Evolutionary conservation across 768 basidiomycete genomes (phyloP).

Genomic region (Trametes elegans): DNA sequence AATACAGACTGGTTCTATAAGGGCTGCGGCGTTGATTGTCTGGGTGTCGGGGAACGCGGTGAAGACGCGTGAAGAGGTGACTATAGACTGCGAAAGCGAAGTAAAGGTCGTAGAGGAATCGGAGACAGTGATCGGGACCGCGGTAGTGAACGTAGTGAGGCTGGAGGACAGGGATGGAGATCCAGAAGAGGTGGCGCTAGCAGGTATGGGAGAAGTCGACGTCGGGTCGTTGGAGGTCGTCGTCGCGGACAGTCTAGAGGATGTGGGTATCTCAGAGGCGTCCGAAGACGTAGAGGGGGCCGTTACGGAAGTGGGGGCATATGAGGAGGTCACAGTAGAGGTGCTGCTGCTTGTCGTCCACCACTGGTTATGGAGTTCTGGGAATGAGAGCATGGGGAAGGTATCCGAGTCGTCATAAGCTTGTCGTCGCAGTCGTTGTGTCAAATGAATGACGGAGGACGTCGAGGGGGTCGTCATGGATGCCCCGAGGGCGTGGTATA

Average conservation of each 20-base stretch:
- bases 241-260: constrained; percentile 7
- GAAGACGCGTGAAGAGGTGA: constrained; percentile 22
- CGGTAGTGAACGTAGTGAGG: constrained; percentile 26
- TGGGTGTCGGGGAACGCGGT: constrained; percentile 18
- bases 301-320: neutral
- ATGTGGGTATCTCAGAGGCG: constrained; percentile 12
- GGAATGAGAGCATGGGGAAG: neutral
- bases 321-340: constrained; percentile 21
- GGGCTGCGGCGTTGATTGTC: constrained; percentile 16
- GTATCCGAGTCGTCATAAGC: constrained; percentile 22
- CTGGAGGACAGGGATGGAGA: constrained; percentile 6
- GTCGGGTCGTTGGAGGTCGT: neutral
- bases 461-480: constrained; percentile 22
- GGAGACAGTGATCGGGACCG: constrained; percentile 37
- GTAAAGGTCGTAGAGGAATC: constrained; percentile 42
- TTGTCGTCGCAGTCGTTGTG: constrained; percentile 29
- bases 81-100: constrained; percentile 37
- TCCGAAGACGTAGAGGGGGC: constrained; percentile 7
- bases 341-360: constrained; percentile 26
- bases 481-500: constrained; percentile 19
- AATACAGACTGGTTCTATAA: constrained; percentile 49
- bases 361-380: constrained; percentile 21
- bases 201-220: constrained; percentile 10
- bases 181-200: constrained; percentile 7
- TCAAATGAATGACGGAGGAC: constrained; percentile 23